Base-by-base conservation (phyloP, 192 early-diverging fungal species). In the Linnemannia hyalina region DNA sequence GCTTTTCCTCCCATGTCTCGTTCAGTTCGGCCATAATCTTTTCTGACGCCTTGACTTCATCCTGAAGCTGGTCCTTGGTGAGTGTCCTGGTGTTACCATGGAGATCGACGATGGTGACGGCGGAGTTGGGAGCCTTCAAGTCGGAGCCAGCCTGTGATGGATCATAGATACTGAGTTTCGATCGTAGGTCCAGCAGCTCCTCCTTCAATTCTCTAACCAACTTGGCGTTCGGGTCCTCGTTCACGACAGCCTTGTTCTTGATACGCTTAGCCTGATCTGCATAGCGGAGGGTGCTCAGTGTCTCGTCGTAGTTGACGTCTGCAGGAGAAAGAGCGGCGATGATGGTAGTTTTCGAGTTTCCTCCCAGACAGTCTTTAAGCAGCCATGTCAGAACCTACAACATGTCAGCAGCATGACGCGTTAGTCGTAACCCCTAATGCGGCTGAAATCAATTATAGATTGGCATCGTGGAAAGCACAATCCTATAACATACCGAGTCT, bases 191-290 rank as follows among this genome's bases (percentile, higher is more conserved):
- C 26, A 89, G 88, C 3, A 98, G 88, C 79, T 98, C 97, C 40
- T 95, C 93, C 82, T 96, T 94, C 22, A 98, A 90, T 84, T 97
- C 95, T 63, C 95, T 92, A 73, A 98, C 94, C 5, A 97, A 84
- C 73, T 91, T 93, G 18, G 90, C 93, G 63, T 94, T 94, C 0
- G 96, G 94, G 77, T 97, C 96, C 86, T 98, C 97, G 85, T 98
- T 98, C 63, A 98, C 95, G 0, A 96, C 92, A 15, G 97, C 96
- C 84, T 94, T 94, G 83, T 97, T 98, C 82, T 97, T 94, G 85
- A 98, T 97, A 60, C 91, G 92, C 84, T 97, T 98, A 29, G 97
- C 97, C 49, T 97, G 93, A 77, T 98, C 96, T 6, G 96, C 97
- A 82, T 97, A 98, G 44, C 97, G 91, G 44, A 98, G 89, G 8